These are phyloP conservation scores for Salix exigua DNA, from an alignment of 345 rosid genomes.

Conservation along the genomic window DNA sequence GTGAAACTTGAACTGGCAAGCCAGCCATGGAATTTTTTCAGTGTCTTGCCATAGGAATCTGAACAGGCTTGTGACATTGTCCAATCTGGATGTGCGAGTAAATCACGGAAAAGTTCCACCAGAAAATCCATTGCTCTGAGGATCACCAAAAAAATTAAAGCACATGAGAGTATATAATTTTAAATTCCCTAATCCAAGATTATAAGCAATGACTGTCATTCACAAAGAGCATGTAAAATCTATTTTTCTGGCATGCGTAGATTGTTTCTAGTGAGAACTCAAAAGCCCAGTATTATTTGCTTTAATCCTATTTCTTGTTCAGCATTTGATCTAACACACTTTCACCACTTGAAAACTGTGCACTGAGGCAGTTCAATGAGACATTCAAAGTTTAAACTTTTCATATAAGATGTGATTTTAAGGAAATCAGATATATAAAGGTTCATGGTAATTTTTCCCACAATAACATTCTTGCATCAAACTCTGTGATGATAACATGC, in stretches of 20 bases:
- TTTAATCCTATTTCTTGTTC: neutral
- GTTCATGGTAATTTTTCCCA: neutral
- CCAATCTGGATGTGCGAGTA: conserved; percentile 80
- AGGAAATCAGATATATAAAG: neutral
- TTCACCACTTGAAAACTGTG: neutral
- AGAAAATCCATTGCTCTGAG: conserved; percentile 95
- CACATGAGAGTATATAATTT: neutral
- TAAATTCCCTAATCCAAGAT: neutral
- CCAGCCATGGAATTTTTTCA: conserved; percentile 94
- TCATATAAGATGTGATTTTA: neutral
- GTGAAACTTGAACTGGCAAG: conserved; percentile 87
- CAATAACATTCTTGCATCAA: neutral
- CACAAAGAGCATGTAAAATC: neutral
- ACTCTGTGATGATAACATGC: neutral
- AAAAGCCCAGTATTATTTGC: neutral
- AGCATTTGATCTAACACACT: neutral
- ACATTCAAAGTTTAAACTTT: neutral
- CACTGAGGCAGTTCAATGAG: neutral
- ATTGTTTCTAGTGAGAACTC: neutral
- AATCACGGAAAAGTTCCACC: conserved; percentile 81
- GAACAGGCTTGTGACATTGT: conserved; percentile 83
- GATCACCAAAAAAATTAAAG: conserved; percentile 5
- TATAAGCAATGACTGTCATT: neutral
- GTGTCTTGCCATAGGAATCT: conserved; percentile 80
- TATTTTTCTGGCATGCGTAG: neutral